Conservation (phyloP, 2,329 filamentous ascomycete genomes). For the Exophiala oligosperma region DNA sequence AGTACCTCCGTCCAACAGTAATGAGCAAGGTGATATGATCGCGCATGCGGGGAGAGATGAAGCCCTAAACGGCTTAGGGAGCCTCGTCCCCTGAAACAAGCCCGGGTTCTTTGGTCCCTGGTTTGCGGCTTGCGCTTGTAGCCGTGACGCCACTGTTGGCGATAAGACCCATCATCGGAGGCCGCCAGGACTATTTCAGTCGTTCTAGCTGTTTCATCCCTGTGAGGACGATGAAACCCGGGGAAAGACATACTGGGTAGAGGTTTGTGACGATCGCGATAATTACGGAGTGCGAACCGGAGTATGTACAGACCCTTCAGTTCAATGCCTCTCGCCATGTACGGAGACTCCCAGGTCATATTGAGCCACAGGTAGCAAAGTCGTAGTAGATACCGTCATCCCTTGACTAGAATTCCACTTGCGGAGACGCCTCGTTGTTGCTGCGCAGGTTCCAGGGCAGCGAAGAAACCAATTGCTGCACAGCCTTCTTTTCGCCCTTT, state of each 20-base stretch:
- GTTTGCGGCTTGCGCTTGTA: not conserved
- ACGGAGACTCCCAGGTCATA: too few relatives aligned
- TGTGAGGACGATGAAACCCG: not conserved
- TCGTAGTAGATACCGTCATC: not conserved
- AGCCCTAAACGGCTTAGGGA: not conserved
- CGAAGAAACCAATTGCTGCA: slow-evolving; percentile 1
- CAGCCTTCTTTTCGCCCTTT: not conserved
- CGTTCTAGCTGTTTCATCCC: not conserved
- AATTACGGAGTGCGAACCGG: not conserved
- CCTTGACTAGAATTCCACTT: not conserved
- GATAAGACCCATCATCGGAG: not conserved
- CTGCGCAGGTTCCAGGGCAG: slow-evolving; percentile 1
- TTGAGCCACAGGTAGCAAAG: not conserved
- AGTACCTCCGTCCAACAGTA: too few relatives aligned
- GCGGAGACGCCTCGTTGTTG: not conserved
- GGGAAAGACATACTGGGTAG: not conserved
- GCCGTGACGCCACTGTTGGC: not conserved
- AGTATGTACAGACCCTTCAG: not conserved
- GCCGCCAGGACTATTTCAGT: not conserved
- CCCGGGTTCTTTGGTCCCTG: not conserved
- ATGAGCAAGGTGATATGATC: too few relatives aligned
- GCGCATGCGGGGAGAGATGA: not conserved
- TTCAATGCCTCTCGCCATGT: not conserved
- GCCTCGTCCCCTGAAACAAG: not conserved
- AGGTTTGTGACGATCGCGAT: not conserved